These are phyloP conservation scores for Fusarium bulbicola DNA, from an alignment of 2,329 filamentous ascomycete species.

Conservation along the genomic window DNA sequence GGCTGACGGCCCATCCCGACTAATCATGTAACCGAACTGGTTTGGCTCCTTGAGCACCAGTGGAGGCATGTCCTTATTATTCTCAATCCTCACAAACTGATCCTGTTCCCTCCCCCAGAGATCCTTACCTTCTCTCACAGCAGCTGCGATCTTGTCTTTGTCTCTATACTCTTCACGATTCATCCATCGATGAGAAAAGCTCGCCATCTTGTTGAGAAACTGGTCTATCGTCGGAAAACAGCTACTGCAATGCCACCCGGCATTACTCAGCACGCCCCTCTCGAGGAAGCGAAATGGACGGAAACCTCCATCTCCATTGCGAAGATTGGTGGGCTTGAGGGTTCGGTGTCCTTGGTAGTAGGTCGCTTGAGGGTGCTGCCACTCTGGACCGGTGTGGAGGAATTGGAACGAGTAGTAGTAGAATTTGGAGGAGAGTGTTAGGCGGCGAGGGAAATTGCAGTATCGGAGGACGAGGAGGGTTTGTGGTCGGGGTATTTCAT, in stretches of 20 bases:
- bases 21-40: slow-evolving; percentile 55
- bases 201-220: slow-evolving; percentile 63
- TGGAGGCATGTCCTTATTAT: slow-evolving; percentile 62
- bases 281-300: slow-evolving; percentile 52
- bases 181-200: slow-evolving; percentile 63
- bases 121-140: slow-evolving; percentile 62
- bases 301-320: slow-evolving; percentile 55
- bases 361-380: slow-evolving; percentile 69
- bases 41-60: slow-evolving; percentile 53
- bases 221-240: slow-evolving; percentile 67
- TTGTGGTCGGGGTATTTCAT: slow-evolving; percentile 66
- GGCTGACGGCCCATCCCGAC: slow-evolving; percentile 56
- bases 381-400: slow-evolving; percentile 51
- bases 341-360: slow-evolving; percentile 57
- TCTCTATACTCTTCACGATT: slow-evolving; percentile 61
- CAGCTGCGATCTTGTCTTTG: slow-evolving; percentile 57
- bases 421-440: slow-evolving; percentile 61
- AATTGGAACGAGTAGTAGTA: slow-evolving; percentile 69
- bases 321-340: slow-evolving; percentile 63
- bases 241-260: slow-evolving; percentile 69
- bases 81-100: slow-evolving; percentile 57
- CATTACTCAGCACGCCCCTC: slow-evolving; percentile 56
- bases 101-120: slow-evolving; percentile 62
- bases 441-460: slow-evolving; percentile 61
- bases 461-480: slow-evolving; percentile 58